Evolutionary conservation across 495 filamentous ascomycete genomes (phyloP).

Genomic region (Elaphomyces granulatus): DNA sequence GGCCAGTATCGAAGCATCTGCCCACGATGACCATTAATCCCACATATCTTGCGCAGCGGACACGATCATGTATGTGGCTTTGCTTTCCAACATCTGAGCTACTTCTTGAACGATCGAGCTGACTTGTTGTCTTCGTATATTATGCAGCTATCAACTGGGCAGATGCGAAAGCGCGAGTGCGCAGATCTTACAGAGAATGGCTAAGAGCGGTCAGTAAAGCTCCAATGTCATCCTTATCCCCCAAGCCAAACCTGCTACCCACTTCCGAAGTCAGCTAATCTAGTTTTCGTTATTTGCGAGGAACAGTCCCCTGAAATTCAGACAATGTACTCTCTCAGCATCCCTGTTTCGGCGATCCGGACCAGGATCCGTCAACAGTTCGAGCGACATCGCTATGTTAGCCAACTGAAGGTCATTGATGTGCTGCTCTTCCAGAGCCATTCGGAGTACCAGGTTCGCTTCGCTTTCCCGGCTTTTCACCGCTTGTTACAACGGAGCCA

Average conservation of each 20-base stretch:
- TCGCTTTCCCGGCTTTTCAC: too few relatives aligned
- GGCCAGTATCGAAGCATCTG: too few relatives aligned
- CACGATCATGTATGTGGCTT: conserved; percentile 68
- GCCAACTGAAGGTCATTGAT: conserved; percentile 75
- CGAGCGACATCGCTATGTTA: conserved; percentile 86
- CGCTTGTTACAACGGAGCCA: too few relatives aligned
- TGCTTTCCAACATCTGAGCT: neutral
- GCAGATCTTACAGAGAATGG: conserved; percentile 85
- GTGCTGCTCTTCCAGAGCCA: conserved; percentile 77
- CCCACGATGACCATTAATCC: conserved; percentile 67
- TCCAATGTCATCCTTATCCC: conserved; percentile 1
- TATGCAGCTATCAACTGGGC: conserved; percentile 64
- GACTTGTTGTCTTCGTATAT: conserved; percentile 9
- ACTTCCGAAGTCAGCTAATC: conserved; percentile 1
- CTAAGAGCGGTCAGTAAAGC: conserved; percentile 66
- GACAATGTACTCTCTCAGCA: conserved; percentile 82
- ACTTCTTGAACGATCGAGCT: neutral
- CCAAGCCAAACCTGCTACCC: too few relatives aligned
- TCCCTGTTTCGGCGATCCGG: conserved; percentile 76
- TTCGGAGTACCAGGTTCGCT: conserved; percentile 67
- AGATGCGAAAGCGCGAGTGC: conserved; percentile 70
- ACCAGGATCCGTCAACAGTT: conserved; percentile 96
- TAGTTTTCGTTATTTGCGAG: conserved; percentile 10
- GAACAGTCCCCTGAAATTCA: conserved; percentile 90
- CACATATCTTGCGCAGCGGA: conserved; percentile 79